Percentiles rank a stretch among this genome's conserved stretches.
These are phyloP conservation scores for Marasmius oreades DNA, from an alignment of 1,284 basidiomycete genomes.

Conservation along the genomic window DNA sequence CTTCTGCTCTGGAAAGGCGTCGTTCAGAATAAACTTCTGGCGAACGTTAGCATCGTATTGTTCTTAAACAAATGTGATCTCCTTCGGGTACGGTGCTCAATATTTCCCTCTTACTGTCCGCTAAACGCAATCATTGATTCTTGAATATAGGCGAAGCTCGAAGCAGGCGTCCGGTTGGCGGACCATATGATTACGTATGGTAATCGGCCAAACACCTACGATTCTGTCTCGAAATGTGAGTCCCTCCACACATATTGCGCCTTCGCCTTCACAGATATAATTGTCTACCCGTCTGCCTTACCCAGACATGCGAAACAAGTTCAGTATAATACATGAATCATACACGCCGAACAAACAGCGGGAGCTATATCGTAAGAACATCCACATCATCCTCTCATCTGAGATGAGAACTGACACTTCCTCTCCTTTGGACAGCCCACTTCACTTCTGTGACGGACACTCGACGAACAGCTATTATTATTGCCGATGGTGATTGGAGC, in stretches of 20 bases:
- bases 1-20: constrained; percentile 67
- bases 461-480: constrained; percentile 51
- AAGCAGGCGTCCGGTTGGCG: constrained; percentile 65
- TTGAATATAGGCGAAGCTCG: constrained; percentile 55
- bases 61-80: constrained; percentile 80
- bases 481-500: constrained; percentile 43
- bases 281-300: constrained; percentile 11
- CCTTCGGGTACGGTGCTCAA: constrained; percentile 45
- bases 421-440: constrained; percentile 48
- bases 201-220: constrained; percentile 70
- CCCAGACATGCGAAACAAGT: constrained; percentile 70
- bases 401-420: background rate
- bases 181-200: constrained; percentile 67
- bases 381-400: background rate
- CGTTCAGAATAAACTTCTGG: constrained; percentile 64
- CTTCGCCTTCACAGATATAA: background rate
- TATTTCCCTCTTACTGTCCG: constrained; percentile 6
- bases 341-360: constrained; percentile 65
- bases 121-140: constrained; percentile 11
- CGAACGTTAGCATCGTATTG: constrained; percentile 67
- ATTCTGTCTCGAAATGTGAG: constrained; percentile 67
- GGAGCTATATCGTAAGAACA: constrained; percentile 60
- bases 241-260: constrained; percentile 12
- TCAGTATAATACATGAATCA: constrained; percentile 62
- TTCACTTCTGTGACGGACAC: constrained; percentile 78